These are phyloP conservation scores for Paramecium sonneborni DNA, from an alignment of 73 alveolate genomes.

Conservation along the genomic window DNA sequence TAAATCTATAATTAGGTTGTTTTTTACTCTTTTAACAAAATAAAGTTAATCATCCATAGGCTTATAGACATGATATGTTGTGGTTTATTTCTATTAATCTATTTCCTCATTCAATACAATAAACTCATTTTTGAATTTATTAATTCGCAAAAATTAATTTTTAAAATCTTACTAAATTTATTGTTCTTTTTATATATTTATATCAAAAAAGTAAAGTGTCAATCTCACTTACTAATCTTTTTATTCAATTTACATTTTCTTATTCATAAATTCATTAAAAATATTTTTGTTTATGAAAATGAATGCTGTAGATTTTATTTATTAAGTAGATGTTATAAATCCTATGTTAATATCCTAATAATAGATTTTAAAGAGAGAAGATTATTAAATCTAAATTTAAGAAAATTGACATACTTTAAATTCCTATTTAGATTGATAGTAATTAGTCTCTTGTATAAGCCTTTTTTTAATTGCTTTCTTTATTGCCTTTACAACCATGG, in stretches of 20 bases:
- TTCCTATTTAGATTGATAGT: background rate
- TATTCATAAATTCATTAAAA: background rate
- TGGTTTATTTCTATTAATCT: background rate
- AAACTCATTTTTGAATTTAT: slow-evolving; percentile 25
- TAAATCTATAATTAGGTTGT: background rate
- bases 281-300: background rate
- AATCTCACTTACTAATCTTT: background rate
- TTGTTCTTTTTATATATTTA: background rate
- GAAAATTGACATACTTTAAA: background rate
- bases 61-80: slow-evolving; percentile 31
- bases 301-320: slow-evolving; percentile 26
- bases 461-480: slow-evolving; percentile 3
- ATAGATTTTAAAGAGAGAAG: background rate
- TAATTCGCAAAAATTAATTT: background rate
- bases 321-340: slow-evolving; percentile 21
- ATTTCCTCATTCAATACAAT: background rate
- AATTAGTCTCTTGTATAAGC: background rate
- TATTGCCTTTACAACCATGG: slow-evolving; percentile 7
- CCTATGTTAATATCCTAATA: slow-evolving; percentile 37
- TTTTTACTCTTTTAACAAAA: slow-evolving; percentile 30
- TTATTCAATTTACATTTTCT: background rate
- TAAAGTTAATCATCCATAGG: slow-evolving; percentile 46
- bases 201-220: background rate
- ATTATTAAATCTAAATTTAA: background rate
- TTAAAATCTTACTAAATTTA: slow-evolving; percentile 6